These are phyloP conservation scores for Globisporangium nodosum DNA, from an alignment of 352 stramenopile genomes.

Conservation along the genomic window DNA sequence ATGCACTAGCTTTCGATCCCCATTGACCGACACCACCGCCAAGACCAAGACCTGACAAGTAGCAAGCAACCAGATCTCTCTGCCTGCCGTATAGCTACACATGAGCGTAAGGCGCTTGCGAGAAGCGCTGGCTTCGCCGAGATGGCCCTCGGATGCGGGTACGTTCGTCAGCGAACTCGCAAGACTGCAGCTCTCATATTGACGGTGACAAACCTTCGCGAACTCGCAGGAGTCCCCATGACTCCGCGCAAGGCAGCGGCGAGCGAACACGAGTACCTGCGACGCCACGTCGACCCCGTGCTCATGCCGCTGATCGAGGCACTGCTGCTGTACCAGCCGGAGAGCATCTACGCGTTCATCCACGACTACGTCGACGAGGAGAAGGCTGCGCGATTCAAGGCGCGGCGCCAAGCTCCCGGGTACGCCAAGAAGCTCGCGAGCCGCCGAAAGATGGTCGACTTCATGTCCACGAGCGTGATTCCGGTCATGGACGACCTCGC, in stretches of 20 bases:
- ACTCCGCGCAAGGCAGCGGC: conserved; percentile 23
- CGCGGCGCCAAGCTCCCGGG: conserved; percentile 16
- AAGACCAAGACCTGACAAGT: not conserved
- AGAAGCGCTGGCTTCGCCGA: conserved; percentile 20
- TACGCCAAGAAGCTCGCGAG: conserved; percentile 70
- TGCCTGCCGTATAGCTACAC: not conserved
- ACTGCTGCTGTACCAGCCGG: conserved; percentile 70
- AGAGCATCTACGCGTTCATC: conserved; percentile 81
- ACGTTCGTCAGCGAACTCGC: not conserved
- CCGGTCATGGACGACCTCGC: conserved; percentile 82
- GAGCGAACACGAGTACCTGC: conserved; percentile 78
- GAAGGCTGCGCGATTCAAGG: conserved; percentile 35
- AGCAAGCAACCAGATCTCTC: not conserved
- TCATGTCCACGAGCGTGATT: conserved; percentile 81
- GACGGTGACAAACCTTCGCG: not conserved
- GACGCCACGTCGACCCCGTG: conserved; percentile 67
- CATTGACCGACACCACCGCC: not conserved
- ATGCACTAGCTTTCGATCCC: too few relatives aligned
- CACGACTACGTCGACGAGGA: conserved; percentile 69
- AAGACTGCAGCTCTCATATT: not conserved
- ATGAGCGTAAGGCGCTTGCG: conserved; percentile 34
- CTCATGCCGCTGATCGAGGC: conserved; percentile 81
- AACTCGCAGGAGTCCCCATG: not conserved
- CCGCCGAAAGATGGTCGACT: conserved; percentile 74
- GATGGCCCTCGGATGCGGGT: conserved; percentile 6